Base-by-base conservation (phyloP, 352 stramenopile genomes). In the Phytophthora palmivora region DNA sequence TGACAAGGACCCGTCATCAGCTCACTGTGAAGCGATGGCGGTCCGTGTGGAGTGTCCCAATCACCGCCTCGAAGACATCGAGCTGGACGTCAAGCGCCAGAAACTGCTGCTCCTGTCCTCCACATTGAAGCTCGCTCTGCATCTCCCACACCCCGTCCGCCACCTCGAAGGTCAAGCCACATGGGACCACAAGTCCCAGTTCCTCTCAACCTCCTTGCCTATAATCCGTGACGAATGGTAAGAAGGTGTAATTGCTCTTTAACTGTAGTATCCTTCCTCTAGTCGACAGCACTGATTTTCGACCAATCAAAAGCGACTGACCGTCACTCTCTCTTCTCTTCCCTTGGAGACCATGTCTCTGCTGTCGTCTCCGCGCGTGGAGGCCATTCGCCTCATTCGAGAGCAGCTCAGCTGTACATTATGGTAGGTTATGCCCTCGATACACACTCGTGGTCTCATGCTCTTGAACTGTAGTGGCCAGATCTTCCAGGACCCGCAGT, bases 401-500 rank as follows among this genome's bases (percentile, higher is more conserved):
- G 80, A 94, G 63, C 77, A 94, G 63, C 80, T 95, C 26, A 74
- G 73, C 49, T 95, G 87, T 50, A 80, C 80, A 58, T 38, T 94
- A 16, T 95, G 87, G 87, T 95, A 37, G 22, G 75, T 76, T 6
- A 2, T 56, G 58, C 2, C 0, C 2, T 9, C 24, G 1, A 30
- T n/a, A 34, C 12, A 7, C 30, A 34, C 10, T 16, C 10, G 15
- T 3, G 7, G 36, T 34, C 42, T 44, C 46, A 41, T 57, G 42
- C 36, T 56, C 24, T 63, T 30, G 16, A 39, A 57, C 7, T 54
- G 41, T 58, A 94, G 86, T 57, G 61, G 63, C 26, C 57, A 76
- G 12, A 82, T 91, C 22, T 91, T 95, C 63, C 77, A 89, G n/a
- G 87, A 95, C 60, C 84, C 87, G 42, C 87, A 95, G 32, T 92